Percentiles rank a stretch among this genome's conserved stretches.
phyloP scores from a whole-genome alignment of 371 early-diverging fungal genomes.

The Neoconidiobolus thromboides region DNA sequence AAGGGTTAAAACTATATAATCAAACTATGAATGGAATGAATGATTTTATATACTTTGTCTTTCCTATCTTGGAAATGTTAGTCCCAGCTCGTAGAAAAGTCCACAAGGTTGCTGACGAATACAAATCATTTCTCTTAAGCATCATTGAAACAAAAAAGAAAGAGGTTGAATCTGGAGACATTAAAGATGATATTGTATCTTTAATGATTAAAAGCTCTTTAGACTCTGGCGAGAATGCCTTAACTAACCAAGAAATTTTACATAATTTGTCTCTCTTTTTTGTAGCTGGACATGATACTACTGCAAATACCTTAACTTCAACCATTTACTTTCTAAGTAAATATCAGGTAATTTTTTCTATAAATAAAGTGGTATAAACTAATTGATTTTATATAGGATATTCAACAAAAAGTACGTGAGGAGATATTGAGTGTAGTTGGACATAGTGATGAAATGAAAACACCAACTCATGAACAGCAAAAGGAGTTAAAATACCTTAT shows the following conservation, averaged over 20 bases:
- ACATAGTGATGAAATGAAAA: conserved; percentile 14
- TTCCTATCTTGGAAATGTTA: not conserved
- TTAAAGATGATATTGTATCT: conserved; percentile 1
- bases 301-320: conserved; percentile 1
- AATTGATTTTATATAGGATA: not conserved
- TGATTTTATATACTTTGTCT: not conserved
- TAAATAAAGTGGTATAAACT: no score
- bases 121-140: not conserved
- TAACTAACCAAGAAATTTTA: conserved; percentile 1
- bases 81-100: not conserved
- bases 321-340: conserved; percentile 1
- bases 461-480: conserved; percentile 14
- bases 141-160: not conserved
- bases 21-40: not conserved
- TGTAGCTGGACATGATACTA: conserved; percentile 6
- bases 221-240: not conserved
- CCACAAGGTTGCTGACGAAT: not conserved
- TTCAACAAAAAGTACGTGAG: not conserved
- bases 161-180: not conserved
- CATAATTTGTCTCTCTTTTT: not conserved
- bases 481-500: conserved; percentile 19
- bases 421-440: conserved; percentile 7
- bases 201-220: not conserved
- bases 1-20: not conserved
- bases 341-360: not conserved